A percentile compares a stretch with the other conserved stretches of the same genome.
Conservation (phyloP, 1,284 basidiomycete genomes). For the Phylloboletellus chloephorus region DNA sequence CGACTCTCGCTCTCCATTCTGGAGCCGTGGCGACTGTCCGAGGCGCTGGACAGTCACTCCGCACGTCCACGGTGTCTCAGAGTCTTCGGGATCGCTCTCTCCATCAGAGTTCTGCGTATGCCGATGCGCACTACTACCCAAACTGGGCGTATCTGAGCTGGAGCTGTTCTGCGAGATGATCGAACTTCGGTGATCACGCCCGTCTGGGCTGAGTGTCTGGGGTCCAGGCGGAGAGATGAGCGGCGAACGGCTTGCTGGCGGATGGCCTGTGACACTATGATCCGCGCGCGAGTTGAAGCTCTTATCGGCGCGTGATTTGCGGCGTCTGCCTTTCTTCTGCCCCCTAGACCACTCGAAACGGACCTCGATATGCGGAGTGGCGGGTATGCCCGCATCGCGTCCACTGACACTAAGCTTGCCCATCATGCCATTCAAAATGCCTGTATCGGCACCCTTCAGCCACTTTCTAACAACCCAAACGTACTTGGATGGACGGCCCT, state of each 20-base stretch:
- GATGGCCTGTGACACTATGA: constrained; percentile 11
- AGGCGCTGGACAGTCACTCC: constrained; percentile 52
- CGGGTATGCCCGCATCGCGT: constrained; percentile 16
- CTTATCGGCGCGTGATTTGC: constrained; percentile 19
- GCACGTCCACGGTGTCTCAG: constrained; percentile 93
- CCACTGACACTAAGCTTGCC: constrained; percentile 31
- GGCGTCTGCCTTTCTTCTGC: constrained; percentile 28
- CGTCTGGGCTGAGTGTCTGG: constrained; percentile 12
- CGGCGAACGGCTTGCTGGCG: background rate
- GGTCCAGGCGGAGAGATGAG: constrained; percentile 6
- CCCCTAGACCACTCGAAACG: constrained; percentile 68
- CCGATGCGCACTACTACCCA: constrained; percentile 19
- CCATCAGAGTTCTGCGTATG: constrained; percentile 46
- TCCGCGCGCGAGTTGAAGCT: constrained; percentile 11
- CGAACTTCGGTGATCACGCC: constrained; percentile 19
- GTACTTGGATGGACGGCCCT: constrained; percentile 55
- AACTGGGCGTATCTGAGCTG: constrained; percentile 26
- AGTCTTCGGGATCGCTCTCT: constrained; percentile 90
- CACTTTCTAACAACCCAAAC: constrained; percentile 80
- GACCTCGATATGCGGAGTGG: constrained; percentile 48
- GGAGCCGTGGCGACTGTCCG: constrained; percentile 6
- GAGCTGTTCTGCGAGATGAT: constrained; percentile 28
- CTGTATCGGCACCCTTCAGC: constrained; percentile 55
- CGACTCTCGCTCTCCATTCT: constrained; percentile 10
- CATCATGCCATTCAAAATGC: constrained; percentile 39